Evolutionary conservation across 805 yeast genomes (phyloP).

Genomic region (Ogataea paraovalis): DNA sequence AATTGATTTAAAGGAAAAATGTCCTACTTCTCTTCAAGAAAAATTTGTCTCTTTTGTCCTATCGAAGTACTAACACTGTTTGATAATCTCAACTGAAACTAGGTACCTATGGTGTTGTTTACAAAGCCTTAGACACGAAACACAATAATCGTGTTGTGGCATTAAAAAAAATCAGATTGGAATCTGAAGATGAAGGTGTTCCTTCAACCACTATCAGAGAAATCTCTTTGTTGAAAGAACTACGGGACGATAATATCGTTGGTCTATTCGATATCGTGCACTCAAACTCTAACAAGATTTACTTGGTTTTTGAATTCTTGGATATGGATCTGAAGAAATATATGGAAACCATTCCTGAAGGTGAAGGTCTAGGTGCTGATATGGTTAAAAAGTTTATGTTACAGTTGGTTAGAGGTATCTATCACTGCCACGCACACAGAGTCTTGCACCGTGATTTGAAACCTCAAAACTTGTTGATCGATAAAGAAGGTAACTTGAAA

Average conservation of each 20-base stretch:
- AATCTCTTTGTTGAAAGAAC: slow-evolving; percentile 87
- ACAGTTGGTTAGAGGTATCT: slow-evolving; percentile 86
- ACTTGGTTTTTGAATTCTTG: slow-evolving; percentile 87
- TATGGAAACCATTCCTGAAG: slow-evolving; percentile 92
- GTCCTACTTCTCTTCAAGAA: too few species aligned
- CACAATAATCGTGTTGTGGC: slow-evolving; percentile 95
- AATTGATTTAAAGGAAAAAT: not conserved
- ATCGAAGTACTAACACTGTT: not conserved
- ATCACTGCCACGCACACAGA: slow-evolving; percentile 91
- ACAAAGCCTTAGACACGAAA: slow-evolving; percentile 86
- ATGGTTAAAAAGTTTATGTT: slow-evolving; percentile 91
- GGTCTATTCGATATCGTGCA: slow-evolving; percentile 91
- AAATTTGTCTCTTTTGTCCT: not conserved
- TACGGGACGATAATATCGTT: slow-evolving; percentile 91
- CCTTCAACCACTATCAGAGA: slow-evolving; percentile 98
- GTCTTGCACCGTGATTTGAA: slow-evolving; percentile 93
- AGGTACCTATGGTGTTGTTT: slow-evolving; percentile 96
- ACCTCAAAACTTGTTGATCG: slow-evolving; percentile 92
- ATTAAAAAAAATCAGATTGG: slow-evolving; percentile 88
- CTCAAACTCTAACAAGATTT: slow-evolving; percentile 87
- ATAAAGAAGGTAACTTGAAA: slow-evolving; percentile 92
- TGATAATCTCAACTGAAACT: not conserved
- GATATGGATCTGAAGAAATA: slow-evolving; percentile 94
- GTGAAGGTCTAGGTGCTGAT: slow-evolving; percentile 83
- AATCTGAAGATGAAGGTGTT: slow-evolving; percentile 97